Evolutionary conservation across 768 basidiomycete genomes (phyloP), one percentile per base, ranked within the genome.

Genomic region (Lactarius trivialis): DNA sequence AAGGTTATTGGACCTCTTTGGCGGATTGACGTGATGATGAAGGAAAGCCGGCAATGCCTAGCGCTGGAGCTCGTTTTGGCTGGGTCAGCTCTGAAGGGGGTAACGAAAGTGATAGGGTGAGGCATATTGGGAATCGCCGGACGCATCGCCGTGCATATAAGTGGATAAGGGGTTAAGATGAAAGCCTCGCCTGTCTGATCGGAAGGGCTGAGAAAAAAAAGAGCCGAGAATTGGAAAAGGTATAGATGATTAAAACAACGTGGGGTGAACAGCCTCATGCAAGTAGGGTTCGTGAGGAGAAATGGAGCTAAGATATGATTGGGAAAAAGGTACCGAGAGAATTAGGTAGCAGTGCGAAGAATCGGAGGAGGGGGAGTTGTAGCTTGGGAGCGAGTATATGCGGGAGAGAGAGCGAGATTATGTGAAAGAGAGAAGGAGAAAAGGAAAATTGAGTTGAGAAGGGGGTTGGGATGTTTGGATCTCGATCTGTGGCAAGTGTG

Each of bases 171-270:
- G 64, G 63, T 33, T 55, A 41, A 62, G 48, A 65, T 67, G 64
- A 67, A 67, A 65, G 55, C 54, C 59, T 61, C 60, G 64, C 63
- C 49, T 56, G 61, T 48, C 55, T 61, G 66, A 67, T 67, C 64
- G 64, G 66, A 65, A 59, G 50, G 48, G 53, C 28, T 63, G 63
- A 61, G 60, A 64, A 61, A 61, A 61, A 65, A 67, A 65, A 60
- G 66, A 51, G 55, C 56, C 59, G 65, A 64, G 58, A 65, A 64
- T 57, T 58, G 60, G 63, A 66, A 67, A 67, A 67, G 60, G 66
- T 9, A 66, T 65, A 53, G 63, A 58, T 64, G 51, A 66, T 66
- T 66, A 67, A 67, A 67, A 60, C 45, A 67, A 67, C 66, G 66
- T 67, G 66, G 56, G 36, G 30, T n/a, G 37, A 57, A 57, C 60